These are phyloP conservation scores for Colletotrichum kahawae DNA, from an alignment of 2,329 filamentous ascomycete species.

Conservation along the genomic window DNA sequence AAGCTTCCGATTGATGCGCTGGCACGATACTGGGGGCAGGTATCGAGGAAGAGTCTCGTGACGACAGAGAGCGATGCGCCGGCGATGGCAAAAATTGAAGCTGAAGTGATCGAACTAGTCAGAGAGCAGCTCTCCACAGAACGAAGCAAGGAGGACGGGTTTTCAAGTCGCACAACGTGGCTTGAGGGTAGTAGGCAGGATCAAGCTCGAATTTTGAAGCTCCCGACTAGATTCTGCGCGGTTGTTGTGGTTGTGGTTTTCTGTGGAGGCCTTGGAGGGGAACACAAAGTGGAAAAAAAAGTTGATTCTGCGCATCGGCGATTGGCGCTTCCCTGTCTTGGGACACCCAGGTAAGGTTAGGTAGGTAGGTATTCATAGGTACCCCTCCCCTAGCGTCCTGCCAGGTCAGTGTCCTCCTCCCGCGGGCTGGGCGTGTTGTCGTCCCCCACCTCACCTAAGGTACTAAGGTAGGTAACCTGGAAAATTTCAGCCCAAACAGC, in stretches of 20 bases:
- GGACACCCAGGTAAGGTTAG: not conserved
- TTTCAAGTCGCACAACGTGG: not conserved
- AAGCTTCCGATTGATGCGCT: not conserved
- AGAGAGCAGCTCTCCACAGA: not conserved
- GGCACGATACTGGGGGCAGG: not conserved
- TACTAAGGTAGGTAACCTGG: not conserved
- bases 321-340: not conserved
- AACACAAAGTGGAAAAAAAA: conserved; percentile 5
- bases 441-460: not conserved
- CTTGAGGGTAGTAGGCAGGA: not conserved
- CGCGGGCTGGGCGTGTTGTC: not conserved
- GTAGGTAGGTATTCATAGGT: not conserved
- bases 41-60: not conserved
- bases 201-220: conserved; percentile 14
- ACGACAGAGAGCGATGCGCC: not conserved
- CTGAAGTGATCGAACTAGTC: not conserved
- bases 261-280: not conserved
- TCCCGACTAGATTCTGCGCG: conserved; percentile 4
- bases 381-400: not conserved
- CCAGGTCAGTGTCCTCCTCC: not conserved
- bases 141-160: not conserved
- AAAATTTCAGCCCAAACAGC: conserved; percentile 17
- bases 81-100: not conserved
- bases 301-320: conserved; percentile 8
- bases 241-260: conserved; percentile 4